Conservation (phyloP, 441 rosid species). For the Adansonia rubrostipa region DNA sequence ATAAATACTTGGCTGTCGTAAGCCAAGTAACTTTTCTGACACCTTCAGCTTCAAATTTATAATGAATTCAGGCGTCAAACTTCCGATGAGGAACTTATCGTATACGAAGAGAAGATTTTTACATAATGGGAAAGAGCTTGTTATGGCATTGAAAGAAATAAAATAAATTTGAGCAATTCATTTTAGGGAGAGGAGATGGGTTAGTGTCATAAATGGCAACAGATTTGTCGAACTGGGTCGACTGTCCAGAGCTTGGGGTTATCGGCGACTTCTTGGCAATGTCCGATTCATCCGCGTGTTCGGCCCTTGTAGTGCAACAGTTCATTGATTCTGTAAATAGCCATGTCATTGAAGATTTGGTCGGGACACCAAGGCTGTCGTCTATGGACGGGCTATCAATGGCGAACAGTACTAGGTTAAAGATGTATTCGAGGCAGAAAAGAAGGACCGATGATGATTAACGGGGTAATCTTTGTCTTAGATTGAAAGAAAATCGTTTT, state of each 20-base stretch:
- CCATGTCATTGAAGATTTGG: background rate
- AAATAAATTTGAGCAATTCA: slow-evolving; percentile 61
- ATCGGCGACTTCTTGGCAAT: slow-evolving; percentile 88
- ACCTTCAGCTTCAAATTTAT: no score
- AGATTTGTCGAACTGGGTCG: slow-evolving; percentile 84
- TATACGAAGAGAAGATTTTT: slow-evolving; percentile 55
- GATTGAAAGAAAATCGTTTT: background rate
- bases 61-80: slow-evolving; percentile 52
- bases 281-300: slow-evolving; percentile 73
- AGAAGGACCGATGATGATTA: background rate
- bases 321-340: slow-evolving; percentile 23
- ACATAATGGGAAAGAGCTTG: slow-evolving; percentile 75
- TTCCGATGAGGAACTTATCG: slow-evolving; percentile 43
- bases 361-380: background rate
- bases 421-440: background rate
- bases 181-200: slow-evolving; percentile 89
- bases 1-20: no score
- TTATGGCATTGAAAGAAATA: slow-evolving; percentile 64
- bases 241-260: slow-evolving; percentile 92
- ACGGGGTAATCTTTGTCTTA: background rate
- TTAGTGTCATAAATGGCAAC: slow-evolving; percentile 69
- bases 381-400: background rate
- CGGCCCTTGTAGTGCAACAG: slow-evolving; percentile 87
- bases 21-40: no score
- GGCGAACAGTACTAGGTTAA: background rate